Percentiles rank a stretch among this genome's conserved stretches.
These are phyloP conservation scores for Corrigiola litoralis DNA, from an alignment of 179 eudicot genomes.

Conservation along the genomic window DNA sequence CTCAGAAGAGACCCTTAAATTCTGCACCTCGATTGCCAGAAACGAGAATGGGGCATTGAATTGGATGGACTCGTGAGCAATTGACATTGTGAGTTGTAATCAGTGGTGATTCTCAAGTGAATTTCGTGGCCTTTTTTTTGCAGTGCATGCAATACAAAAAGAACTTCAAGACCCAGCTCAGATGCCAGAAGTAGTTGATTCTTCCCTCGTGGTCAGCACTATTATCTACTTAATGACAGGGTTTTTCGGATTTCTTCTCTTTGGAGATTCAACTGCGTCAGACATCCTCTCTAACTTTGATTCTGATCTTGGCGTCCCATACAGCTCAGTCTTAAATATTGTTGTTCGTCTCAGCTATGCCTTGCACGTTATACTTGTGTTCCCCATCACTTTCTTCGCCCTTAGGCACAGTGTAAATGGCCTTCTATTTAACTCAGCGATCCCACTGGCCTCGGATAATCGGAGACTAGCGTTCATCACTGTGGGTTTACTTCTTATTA, in stretches of 20 bases:
- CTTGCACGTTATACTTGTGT: conserved; percentile 79
- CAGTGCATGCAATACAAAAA: conserved; percentile 82
- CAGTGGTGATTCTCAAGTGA: no score
- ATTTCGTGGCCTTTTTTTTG: conserved; percentile 10
- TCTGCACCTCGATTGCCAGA: no score
- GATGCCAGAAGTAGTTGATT: conserved; percentile 63
- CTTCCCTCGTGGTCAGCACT: conserved; percentile 62
- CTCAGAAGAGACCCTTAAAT: no score
- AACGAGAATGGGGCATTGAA: no score
- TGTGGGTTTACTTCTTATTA: conserved; percentile 37
- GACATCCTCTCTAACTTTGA: conserved; percentile 95
- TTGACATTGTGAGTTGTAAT: no score
- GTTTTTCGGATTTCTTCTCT: conserved; percentile 78
- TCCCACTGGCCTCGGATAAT: conserved; percentile 37
- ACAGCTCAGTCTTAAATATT: conserved; percentile 45
- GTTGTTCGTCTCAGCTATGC: conserved; percentile 79
- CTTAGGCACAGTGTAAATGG: conserved; percentile 65
- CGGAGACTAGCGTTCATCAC: conserved; percentile 56
- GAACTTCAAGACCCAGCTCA: conserved; percentile 69
- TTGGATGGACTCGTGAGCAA: no score
- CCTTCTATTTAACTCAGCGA: conserved; percentile 50
- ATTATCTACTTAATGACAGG: conserved; percentile 75
- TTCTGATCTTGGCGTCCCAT: conserved; percentile 42
- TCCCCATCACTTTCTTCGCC: conserved; percentile 72
- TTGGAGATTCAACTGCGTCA: conserved; percentile 81